These are phyloP conservation scores for Phytophthora chlamydospora DNA, from an alignment of 352 stramenopile genomes.

Conservation along the genomic window DNA sequence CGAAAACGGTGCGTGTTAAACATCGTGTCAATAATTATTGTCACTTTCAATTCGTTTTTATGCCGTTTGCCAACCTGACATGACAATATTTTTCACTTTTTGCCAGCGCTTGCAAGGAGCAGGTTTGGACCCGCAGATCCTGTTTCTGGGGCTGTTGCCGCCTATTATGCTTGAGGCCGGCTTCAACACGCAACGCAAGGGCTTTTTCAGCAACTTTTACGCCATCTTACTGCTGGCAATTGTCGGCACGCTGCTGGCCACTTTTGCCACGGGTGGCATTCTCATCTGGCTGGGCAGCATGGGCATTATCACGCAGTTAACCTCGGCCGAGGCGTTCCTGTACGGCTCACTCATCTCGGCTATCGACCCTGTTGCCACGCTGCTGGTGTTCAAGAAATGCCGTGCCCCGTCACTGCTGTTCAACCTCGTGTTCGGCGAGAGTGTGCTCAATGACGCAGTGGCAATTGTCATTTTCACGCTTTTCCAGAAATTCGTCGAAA, in stretches of 20 bases:
- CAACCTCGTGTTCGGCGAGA: constrained; percentile 94
- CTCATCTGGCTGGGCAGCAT: constrained; percentile 52
- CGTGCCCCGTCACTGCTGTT: constrained; percentile 83
- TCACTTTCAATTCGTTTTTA: too few relatives aligned
- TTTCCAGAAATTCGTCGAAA: constrained; percentile 67
- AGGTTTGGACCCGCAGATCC: constrained; percentile 62
- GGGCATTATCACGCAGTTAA: constrained; percentile 65
- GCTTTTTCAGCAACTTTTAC: constrained; percentile 62
- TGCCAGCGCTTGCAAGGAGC: constrained; percentile 46
- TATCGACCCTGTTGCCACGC: constrained; percentile 92
- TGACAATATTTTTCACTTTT: background rate
- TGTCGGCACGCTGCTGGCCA: constrained; percentile 53
- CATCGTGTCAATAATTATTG: background rate
- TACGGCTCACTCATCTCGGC: constrained; percentile 92
- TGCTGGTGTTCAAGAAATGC: constrained; percentile 91
- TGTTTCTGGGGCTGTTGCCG: constrained; percentile 67
- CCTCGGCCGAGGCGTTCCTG: constrained; percentile 83
- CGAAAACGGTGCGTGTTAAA: constrained; percentile 35
- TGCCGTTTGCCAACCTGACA: too few relatives aligned
- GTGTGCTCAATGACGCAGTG: constrained; percentile 91
- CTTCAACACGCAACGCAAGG: constrained; percentile 70
- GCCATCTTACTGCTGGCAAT: constrained; percentile 54
- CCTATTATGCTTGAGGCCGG: constrained; percentile 72
- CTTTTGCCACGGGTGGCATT: constrained; percentile 55
- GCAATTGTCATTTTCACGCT: constrained; percentile 84